Evolutionary conservation across 2,329 filamentous ascomycete species (phyloP).

Genomic region (Paraconiothyrium brasiliense): DNA sequence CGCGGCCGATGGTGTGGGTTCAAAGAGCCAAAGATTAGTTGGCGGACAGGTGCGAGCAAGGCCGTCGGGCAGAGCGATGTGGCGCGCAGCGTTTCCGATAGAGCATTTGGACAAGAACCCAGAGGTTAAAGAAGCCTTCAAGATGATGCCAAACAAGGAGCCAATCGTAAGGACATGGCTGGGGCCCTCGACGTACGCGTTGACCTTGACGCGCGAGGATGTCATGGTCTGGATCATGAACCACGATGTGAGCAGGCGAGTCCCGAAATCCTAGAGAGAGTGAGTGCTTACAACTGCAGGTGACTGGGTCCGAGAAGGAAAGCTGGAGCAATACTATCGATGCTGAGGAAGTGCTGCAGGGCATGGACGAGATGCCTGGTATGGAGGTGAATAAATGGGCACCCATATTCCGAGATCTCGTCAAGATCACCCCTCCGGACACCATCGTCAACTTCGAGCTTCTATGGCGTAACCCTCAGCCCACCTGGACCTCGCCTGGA

Average conservation of each 20-base stretch:
- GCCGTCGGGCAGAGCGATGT: slow-evolving; percentile 52
- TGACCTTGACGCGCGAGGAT: slow-evolving; percentile 57
- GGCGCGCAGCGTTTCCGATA: slow-evolving; percentile 53
- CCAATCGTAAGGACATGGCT: slow-evolving; percentile 58
- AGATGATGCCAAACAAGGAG: slow-evolving; percentile 53
- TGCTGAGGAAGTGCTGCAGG: slow-evolving; percentile 55
- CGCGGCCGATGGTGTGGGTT: slow-evolving; percentile 55
- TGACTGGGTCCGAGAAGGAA: slow-evolving; percentile 56
- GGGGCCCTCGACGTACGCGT: slow-evolving; percentile 55
- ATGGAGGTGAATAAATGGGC: slow-evolving; percentile 55
- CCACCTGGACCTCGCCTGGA: slow-evolving; percentile 54
- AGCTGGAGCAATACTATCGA: slow-evolving; percentile 60
- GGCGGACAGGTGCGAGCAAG: slow-evolving; percentile 55
- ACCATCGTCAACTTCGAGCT: slow-evolving; percentile 61
- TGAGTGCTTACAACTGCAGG: slow-evolving; percentile 37
- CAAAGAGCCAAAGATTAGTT: slow-evolving; percentile 56
- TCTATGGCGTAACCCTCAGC: slow-evolving; percentile 58
- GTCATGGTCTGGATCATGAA: slow-evolving; percentile 63
- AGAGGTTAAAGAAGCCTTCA: slow-evolving; percentile 59
- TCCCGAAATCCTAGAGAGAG: background rate
- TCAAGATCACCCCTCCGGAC: slow-evolving; percentile 55
- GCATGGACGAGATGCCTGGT: slow-evolving; percentile 56
- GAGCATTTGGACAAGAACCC: slow-evolving; percentile 56
- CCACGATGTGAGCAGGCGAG: slow-evolving; percentile 50
- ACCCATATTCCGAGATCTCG: slow-evolving; percentile 57